Evolutionary conservation across 805 yeast species (phyloP).

Genomic region (Kodamaea kaohsiungensis): DNA sequence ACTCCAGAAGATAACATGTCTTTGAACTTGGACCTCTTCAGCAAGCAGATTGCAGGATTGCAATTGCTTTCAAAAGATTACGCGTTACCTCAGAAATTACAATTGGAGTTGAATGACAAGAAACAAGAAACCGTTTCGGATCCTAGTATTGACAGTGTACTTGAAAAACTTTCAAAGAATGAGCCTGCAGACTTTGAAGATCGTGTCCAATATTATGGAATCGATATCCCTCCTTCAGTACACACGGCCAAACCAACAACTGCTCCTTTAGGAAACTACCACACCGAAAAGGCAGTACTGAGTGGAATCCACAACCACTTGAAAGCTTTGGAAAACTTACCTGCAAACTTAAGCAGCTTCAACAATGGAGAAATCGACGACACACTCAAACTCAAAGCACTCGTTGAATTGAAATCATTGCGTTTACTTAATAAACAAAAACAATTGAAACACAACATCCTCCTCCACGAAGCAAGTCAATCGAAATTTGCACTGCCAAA

Average conservation of each 20-base stretch:
- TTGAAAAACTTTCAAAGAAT: background rate
- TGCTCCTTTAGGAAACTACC: conserved; percentile 49
- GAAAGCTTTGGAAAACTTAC: conserved; percentile 61
- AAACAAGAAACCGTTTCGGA: conserved; percentile 11
- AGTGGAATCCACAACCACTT: conserved; percentile 59
- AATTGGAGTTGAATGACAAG: conserved; percentile 30
- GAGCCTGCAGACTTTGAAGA: conserved; percentile 23
- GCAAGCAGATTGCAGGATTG: conserved; percentile 61
- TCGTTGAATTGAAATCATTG: conserved; percentile 70
- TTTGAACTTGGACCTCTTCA: conserved; percentile 46
- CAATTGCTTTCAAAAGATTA: conserved; percentile 66
- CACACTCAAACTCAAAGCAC: conserved; percentile 59
- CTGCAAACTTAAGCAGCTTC: conserved; percentile 68
- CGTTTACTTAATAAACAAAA: conserved; percentile 70
- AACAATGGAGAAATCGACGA: conserved; percentile 30
- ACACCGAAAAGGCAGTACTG: conserved; percentile 54
- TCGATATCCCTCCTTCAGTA: conserved; percentile 25
- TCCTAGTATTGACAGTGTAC: background rate
- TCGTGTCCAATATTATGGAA: conserved; percentile 44
- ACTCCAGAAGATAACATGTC: conserved; percentile 9
- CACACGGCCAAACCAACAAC: conserved; percentile 31
- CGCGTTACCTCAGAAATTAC: conserved; percentile 55
- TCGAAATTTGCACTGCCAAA: conserved; percentile 56
- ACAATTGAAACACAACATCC: conserved; percentile 59
- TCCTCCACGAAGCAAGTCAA: conserved; percentile 53